Evolutionary conservation across 176 grass and related monocot genomes (phyloP).

Genomic region (Phoenix roebelenii): DNA sequence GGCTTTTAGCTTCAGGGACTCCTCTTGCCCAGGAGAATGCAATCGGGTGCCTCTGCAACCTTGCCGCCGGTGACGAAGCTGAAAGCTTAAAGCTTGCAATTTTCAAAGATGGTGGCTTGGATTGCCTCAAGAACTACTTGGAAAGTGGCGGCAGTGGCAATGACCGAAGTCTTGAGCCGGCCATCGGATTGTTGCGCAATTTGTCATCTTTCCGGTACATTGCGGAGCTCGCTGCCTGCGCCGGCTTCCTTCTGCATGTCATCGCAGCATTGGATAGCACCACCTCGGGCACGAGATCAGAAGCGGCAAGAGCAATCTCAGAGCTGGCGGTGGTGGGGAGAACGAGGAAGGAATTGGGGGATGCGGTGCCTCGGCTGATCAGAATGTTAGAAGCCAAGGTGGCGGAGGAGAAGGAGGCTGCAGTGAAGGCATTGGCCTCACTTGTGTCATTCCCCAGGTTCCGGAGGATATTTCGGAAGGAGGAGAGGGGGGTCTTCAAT

Average conservation of each 20-base stretch:
- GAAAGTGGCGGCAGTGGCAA: slow-evolving; percentile 28
- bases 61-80: slow-evolving; percentile 46
- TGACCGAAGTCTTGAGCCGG: slow-evolving; percentile 41
- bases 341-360: slow-evolving; percentile 29
- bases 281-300: slow-evolving; percentile 24
- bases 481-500: slow-evolving; percentile 60
- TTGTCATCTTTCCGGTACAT: slow-evolving; percentile 64
- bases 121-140: slow-evolving; percentile 55
- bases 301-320: slow-evolving; percentile 51
- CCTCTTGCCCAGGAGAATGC: slow-evolving; percentile 54
- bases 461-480: slow-evolving; percentile 50
- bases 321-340: slow-evolving; percentile 40
- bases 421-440: slow-evolving; percentile 43
- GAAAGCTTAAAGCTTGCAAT: slow-evolving; percentile 52
- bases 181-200: slow-evolving; percentile 59
- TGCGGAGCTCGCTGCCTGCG: slow-evolving; percentile 44
- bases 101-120: slow-evolving; percentile 68
- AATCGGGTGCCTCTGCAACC: slow-evolving; percentile 56
- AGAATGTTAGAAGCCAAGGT: slow-evolving; percentile 66
- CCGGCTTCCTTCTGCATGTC: slow-evolving; percentile 32
- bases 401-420: slow-evolving; percentile 36
- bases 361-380: slow-evolving; percentile 34
- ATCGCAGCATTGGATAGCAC: slow-evolving; percentile 40
- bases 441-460: slow-evolving; percentile 26
- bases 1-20: slow-evolving; percentile 50